Evolutionary conservation across 352 stramenopile genomes (phyloP).

Genomic region (Pythium angustatum): DNA sequence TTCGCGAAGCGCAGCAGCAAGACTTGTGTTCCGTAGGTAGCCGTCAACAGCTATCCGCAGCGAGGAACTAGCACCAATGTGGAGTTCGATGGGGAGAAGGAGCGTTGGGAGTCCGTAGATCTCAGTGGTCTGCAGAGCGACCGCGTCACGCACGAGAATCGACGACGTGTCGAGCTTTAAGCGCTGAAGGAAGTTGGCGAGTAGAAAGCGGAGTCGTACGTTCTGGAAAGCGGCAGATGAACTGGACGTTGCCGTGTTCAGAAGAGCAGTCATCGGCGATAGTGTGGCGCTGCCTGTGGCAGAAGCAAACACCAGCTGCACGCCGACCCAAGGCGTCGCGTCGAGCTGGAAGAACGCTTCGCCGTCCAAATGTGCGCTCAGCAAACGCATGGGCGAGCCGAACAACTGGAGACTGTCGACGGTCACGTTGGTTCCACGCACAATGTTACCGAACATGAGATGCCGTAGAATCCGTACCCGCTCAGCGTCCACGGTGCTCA

Average conservation of each 20-base stretch:
- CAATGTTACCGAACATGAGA: constrained; percentile 23
- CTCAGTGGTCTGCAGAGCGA: background rate
- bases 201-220: constrained; percentile 34
- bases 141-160: constrained; percentile 31
- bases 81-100: constrained; percentile 30
- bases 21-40: constrained; percentile 31
- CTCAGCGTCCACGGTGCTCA: constrained; percentile 23
- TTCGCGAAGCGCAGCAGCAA: constrained; percentile 12
- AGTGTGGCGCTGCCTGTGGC: background rate
- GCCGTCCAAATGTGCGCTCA: constrained; percentile 28
- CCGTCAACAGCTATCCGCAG: constrained; percentile 14
- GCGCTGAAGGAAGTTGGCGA: constrained; percentile 12
- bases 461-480: constrained; percentile 25
- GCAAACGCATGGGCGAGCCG: constrained; percentile 21
- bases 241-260: background rate
- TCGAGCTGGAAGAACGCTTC: constrained; percentile 38
- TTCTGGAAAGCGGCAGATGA: constrained; percentile 27
- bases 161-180: constrained; percentile 29
- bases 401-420: constrained; percentile 32
- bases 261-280: background rate
- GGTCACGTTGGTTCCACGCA: constrained; percentile 19
- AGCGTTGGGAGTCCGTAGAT: constrained; percentile 16
- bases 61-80: constrained; percentile 21
- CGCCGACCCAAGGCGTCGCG: constrained; percentile 30
- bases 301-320: constrained; percentile 19